A percentile compares a stretch with the other conserved stretches of the same genome.
phyloP scores from a whole-genome alignment of 306 rosid species.

The Castanospermum australe region DNA sequence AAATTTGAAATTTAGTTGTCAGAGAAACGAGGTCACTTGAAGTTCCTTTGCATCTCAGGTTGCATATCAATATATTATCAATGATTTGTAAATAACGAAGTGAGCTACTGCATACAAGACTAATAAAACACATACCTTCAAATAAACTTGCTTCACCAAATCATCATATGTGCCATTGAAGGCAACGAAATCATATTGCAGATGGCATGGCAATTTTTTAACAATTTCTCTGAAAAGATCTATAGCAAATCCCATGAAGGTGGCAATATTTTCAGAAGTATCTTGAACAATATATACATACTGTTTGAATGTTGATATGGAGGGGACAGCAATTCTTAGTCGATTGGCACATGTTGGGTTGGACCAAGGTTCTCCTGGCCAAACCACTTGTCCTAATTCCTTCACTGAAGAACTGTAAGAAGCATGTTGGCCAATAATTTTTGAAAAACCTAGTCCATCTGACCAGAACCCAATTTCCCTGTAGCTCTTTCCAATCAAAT shows the following conservation, averaged over 20 bases:
- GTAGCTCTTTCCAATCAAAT: conserved; percentile 42
- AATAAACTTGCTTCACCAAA: conserved; percentile 35
- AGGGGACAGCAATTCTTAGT: conserved; percentile 51
- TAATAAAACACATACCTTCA: conserved; percentile 4
- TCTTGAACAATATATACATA: conserved; percentile 23
- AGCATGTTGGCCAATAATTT: neutral
- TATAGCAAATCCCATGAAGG: conserved; percentile 35
- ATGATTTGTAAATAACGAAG: neutral
- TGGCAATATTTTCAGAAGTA: neutral
- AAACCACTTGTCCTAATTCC: conserved; percentile 28
- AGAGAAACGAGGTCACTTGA: neutral
- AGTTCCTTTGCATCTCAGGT: neutral
- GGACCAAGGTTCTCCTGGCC: conserved; percentile 39
- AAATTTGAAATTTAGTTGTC: neutral
- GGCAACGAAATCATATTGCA: conserved; percentile 9
- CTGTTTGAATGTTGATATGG: conserved; percentile 24
- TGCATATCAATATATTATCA: neutral
- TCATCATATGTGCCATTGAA: conserved; percentile 41
- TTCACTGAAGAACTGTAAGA: conserved; percentile 22
- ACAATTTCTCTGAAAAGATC: conserved; percentile 38
- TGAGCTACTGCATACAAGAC: neutral
- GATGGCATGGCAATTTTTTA: conserved; percentile 29
- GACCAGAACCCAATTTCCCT: conserved; percentile 53
- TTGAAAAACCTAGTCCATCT: conserved; percentile 30
- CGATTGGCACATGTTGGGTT: conserved; percentile 31